Base-by-base conservation (phyloP, 2,329 filamentous ascomycete species). In the Curvularia lunata region DNA sequence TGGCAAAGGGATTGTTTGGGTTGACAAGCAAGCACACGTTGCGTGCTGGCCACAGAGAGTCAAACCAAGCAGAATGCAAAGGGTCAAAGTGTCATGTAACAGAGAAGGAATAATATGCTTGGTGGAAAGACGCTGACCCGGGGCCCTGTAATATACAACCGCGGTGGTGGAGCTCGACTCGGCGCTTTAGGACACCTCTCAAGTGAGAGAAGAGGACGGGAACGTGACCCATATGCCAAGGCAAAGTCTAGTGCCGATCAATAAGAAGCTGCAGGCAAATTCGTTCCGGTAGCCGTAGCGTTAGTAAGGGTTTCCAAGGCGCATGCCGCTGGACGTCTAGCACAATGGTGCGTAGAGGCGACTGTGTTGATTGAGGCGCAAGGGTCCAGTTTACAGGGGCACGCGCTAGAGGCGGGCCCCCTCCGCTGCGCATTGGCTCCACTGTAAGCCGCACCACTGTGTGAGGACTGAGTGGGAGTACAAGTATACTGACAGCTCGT, bases 141-240 rank as follows among this genome's bases (percentile, higher is more conserved):
- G 48, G 38, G 34, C 32, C 41, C 23, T 41, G 37, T 49, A 30
- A 52, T 43, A 56, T 50, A 38, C 32, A 45, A 48, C 46, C 37
- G 52, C 27, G 54, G 59, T 57, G 51, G 55, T 53, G 41, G 51
- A 54, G 47, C 13, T 40, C 27, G 41, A 21, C 37, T 40, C 19
- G 42, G 48, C 51, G 52, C 52, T 61, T 43, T 52, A 64, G 62
- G 62, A 61, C 62, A 64, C 56, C 57, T 64, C 52, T 48, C 50
- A 47, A 53, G 30, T 37, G 51, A 57, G 37, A 27, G 54, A 56
- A 40, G 18, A 45, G 46, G 48, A 58, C 34, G 45, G 38, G 40
- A 48, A 47, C 41, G 48, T 42, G 45, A 59, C 28, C 50, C 43
- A 48, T 38, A 5, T 61, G 62, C 62, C 62, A 63, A 65, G 62